Evolutionary conservation across 2,329 filamentous ascomycete species (phyloP).

Genomic region (Xylariaceae sp.): DNA sequence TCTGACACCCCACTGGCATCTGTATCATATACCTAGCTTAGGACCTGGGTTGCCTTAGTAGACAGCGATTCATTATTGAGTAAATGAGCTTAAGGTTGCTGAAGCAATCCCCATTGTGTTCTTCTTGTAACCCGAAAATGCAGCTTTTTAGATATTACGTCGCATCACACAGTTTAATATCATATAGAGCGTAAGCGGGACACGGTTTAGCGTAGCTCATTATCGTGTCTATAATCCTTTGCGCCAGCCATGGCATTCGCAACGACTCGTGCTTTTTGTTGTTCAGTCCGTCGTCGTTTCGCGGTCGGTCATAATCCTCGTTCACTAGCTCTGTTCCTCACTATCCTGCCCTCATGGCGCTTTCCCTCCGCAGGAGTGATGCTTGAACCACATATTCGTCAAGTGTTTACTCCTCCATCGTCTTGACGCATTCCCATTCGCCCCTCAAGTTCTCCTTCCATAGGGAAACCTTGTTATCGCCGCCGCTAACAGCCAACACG

Average conservation of each 20-base stretch:
- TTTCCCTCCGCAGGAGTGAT: not conserved
- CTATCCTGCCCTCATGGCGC: not conserved
- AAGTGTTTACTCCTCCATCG: constrained; percentile 77
- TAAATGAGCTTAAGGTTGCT: too few relatives aligned
- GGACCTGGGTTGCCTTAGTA: too few relatives aligned
- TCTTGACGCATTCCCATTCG: constrained; percentile 96
- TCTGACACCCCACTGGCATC: too few relatives aligned
- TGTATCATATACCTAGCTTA: too few relatives aligned
- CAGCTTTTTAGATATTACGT: too few relatives aligned
- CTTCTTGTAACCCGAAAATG: too few relatives aligned
- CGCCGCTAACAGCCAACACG: constrained; percentile 87
- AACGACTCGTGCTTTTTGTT: constrained; percentile 16
- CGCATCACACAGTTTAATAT: too few relatives aligned
- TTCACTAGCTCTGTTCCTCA: constrained; percentile 1
- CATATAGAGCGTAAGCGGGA: too few relatives aligned
- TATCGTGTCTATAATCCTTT: constrained; percentile 15
- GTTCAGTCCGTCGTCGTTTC: constrained; percentile 2
- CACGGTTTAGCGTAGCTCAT: not conserved
- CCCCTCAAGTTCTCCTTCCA: constrained; percentile 99
- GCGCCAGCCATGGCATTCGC: constrained; percentile 17
- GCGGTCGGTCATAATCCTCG: constrained; percentile 12
- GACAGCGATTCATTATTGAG: too few relatives aligned
- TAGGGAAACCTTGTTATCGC: constrained; percentile 93
- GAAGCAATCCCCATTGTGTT: too few relatives aligned
- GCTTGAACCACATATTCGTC: too few relatives aligned